Evolutionary conservation across 805 yeast species (phyloP), one percentile per base, ranked within the genome.

Genomic region (Zygoascus bituminiphila): DNA sequence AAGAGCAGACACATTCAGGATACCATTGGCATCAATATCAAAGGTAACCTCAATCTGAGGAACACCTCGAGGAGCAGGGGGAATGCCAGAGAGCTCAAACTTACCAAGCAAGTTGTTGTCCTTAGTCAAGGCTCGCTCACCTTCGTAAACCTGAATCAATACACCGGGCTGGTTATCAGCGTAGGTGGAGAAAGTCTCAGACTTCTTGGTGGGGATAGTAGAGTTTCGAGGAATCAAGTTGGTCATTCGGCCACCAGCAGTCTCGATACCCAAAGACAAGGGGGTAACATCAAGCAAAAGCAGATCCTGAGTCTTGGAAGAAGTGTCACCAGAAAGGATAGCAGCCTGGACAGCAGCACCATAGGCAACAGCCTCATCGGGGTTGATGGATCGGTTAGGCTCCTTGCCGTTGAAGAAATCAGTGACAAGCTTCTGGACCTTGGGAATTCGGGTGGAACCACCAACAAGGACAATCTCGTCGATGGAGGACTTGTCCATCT

Each of bases 311-410:
- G 96, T 89, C 84, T 88, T 88, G 54, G 95, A 82, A 38, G 96
- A 88, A 60, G 91, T 82, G 73, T 88, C 96, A 75, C 97, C 97
- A 53, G 96, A 81, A 68, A 88, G 79, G 67, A 88, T 88, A 60
- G 96, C 96, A 77, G 95, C 98, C 79, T 89, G 97, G 65, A 89
- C 97, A 66, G 98, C 97, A 66, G 98, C 98, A 83, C 97, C 97
- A 79, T 88, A 88, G 66, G 96, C 97, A 71, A 88, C 97, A 68
- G 97, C 97, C 79, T 88, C 97, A 78, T 88, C 97, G 61, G 97
- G 97, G 88, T 88, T 88, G 74, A 88, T 89, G 61, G 95, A 84
- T 78, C 87, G 89, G 76, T 87, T 91, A 70, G 88, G 85, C 74
- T 87, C 89, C 79, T 89, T 89, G 72, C 97, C 97, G 66, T 88